A percentile compares a stretch with the other conserved stretches of the same genome.
phyloP scores from a whole-genome alignment of 768 basidiomycete genomes.

The Rhizopogon vinicolor region DNA sequence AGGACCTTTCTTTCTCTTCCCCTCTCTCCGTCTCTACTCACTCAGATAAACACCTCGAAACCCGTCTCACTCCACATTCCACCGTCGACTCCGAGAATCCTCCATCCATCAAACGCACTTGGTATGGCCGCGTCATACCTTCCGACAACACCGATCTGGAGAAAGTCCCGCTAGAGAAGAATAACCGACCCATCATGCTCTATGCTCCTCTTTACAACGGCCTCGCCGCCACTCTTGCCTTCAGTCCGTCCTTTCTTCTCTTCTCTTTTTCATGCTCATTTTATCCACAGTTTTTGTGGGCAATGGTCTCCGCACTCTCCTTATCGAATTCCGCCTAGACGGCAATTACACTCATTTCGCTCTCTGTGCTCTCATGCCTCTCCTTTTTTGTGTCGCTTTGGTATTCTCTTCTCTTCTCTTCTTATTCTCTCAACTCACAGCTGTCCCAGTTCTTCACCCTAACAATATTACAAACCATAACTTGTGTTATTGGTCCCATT shows the following conservation, averaged over 20 bases:
- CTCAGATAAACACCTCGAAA: conserved; percentile 21
- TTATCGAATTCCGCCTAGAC: conserved; percentile 51
- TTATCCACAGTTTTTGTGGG: conserved; percentile 53
- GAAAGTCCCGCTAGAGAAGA: conserved; percentile 15
- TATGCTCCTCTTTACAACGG: conserved; percentile 25
- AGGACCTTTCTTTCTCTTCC: conserved; percentile 22
- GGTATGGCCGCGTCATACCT: conserved; percentile 55
- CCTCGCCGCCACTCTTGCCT: conserved; percentile 20
- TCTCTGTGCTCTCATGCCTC: conserved; percentile 36
- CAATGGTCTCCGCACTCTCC: conserved; percentile 55
- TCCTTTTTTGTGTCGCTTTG: conserved; percentile 44
- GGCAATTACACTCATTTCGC: conserved; percentile 35
- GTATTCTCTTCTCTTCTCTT: conserved; percentile 16
- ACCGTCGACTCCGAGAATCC: conserved; percentile 1
- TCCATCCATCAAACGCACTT: conserved; percentile 40
- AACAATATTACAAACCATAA: conserved; percentile 33
- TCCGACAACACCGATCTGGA: conserved; percentile 24
- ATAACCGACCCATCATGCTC: conserved; percentile 14
- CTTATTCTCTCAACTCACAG: background rate
- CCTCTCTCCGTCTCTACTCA: conserved; percentile 33
- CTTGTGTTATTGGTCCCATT: conserved; percentile 45
- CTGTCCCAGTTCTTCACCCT: conserved; percentile 34
- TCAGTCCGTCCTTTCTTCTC: conserved; percentile 3
- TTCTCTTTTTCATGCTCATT: conserved; percentile 1
- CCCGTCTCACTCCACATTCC: background rate